Evolutionary conservation across 108 stramenopile species (phyloP).

Genomic region (Conticribra weissflogii): DNA sequence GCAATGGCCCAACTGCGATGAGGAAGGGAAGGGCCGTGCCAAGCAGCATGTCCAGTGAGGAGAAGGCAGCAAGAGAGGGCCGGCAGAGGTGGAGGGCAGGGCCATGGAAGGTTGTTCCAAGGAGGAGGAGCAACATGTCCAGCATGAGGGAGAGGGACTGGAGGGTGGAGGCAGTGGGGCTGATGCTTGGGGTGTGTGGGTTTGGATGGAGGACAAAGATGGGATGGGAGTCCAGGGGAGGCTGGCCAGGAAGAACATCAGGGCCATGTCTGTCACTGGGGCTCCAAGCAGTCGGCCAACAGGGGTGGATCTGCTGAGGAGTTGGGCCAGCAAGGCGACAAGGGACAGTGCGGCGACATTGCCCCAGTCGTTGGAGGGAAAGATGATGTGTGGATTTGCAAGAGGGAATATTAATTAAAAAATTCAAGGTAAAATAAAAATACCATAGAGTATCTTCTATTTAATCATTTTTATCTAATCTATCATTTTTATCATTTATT

Average conservation of each 20-base stretch:
- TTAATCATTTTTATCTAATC: too few relatives aligned
- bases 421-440: too few relatives aligned
- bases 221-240: slow-evolving; percentile 40
- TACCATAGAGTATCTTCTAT: too few relatives aligned
- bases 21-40: slow-evolving; percentile 61
- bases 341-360: slow-evolving; percentile 62
- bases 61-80: slow-evolving; percentile 67
- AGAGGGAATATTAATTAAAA: too few relatives aligned
- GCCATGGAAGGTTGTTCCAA: slow-evolving; percentile 68
- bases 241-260: slow-evolving; percentile 70
- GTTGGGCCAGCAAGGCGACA: slow-evolving; percentile 56
- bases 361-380: slow-evolving; percentile 65
- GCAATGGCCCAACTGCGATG: slow-evolving; percentile 19
- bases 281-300: slow-evolving; percentile 74
- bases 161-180: slow-evolving; percentile 29
- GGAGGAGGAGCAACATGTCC: slow-evolving; percentile 72
- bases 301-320: slow-evolving; percentile 55
- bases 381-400: too few relatives aligned
- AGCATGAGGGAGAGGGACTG: slow-evolving; percentile 50
- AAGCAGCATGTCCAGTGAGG: slow-evolving; percentile 60
- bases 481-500: too few relatives aligned
- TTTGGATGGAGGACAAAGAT: slow-evolving; percentile 5
- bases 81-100: slow-evolving; percentile 42
- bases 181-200: slow-evolving; percentile 61
- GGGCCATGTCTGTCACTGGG: slow-evolving; percentile 83